phyloP scores from a whole-genome alignment of 495 filamentous ascomycete species.

The Penicillium odoratum region DNA sequence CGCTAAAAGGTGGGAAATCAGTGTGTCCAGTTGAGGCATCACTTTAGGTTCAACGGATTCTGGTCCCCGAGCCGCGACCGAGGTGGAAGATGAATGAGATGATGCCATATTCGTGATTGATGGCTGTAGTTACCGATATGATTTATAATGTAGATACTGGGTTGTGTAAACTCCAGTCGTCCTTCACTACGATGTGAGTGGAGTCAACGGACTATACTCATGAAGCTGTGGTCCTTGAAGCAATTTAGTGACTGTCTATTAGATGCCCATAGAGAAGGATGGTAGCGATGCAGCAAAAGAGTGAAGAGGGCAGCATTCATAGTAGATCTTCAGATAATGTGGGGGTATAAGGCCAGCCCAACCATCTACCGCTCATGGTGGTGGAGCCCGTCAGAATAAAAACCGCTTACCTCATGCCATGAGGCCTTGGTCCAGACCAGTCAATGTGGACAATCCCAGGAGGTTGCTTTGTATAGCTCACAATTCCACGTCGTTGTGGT shows the following conservation, averaged over 20 bases:
- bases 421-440: neutral
- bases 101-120: slow-evolving; percentile 30
- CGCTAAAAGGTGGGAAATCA: slow-evolving; percentile 79
- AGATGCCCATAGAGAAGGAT: neutral
- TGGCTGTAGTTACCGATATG: neutral
- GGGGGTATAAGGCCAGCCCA: neutral
- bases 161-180: neutral
- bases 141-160: neutral
- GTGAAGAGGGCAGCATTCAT: neutral
- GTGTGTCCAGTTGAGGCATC: slow-evolving; percentile 59
- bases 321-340: neutral
- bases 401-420: slow-evolving; percentile 5
- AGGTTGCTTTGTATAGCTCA: slow-evolving; percentile 1
- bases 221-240: neutral
- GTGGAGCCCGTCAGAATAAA: slow-evolving; percentile 5
- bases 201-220: neutral
- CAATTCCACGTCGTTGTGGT: neutral
- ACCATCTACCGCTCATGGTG: neutral
- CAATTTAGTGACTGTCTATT: neutral
- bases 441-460: neutral
- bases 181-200: slow-evolving; percentile 3
- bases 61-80: slow-evolving; percentile 15
- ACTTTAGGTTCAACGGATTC: slow-evolving; percentile 20
- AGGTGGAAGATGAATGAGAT: slow-evolving; percentile 32
- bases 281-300: neutral